phyloP scores from a whole-genome alignment of 305 asterid genomes.

The Fraxinus albicans region DNA sequence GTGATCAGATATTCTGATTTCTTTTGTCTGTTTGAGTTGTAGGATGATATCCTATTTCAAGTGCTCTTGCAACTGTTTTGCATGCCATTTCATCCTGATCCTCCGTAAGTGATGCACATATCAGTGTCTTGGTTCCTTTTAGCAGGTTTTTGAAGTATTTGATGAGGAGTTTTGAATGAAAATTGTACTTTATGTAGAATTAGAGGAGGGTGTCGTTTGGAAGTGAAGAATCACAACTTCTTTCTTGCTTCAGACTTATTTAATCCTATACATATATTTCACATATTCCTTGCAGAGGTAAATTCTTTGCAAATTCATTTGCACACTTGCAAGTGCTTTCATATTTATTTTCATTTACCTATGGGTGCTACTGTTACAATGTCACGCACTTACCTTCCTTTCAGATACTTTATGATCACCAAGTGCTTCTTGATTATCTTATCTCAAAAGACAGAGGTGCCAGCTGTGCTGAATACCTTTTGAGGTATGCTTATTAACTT shows the following conservation, averaged over 20 bases:
- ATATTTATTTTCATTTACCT: background rate
- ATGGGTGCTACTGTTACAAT: background rate
- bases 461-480: constrained; percentile 74
- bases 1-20: constrained; percentile 12
- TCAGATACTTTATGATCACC: constrained; percentile 92
- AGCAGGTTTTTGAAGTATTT: constrained; percentile 15
- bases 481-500: constrained; percentile 50
- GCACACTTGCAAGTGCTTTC: constrained; percentile 7
- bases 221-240: constrained; percentile 29
- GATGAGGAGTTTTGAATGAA: constrained; percentile 13
- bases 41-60: constrained; percentile 89
- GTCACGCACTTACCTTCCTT: constrained; percentile 14
- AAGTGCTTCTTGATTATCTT: constrained; percentile 94
- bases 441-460: constrained; percentile 90
- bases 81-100: constrained; percentile 42
- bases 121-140: constrained; percentile 13
- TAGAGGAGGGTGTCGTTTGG: constrained; percentile 26
- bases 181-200: constrained; percentile 38
- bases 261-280: constrained; percentile 70
- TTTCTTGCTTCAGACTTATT: constrained; percentile 59
- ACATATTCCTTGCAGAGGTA: constrained; percentile 84
- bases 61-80: constrained; percentile 72
- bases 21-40: constrained; percentile 24
- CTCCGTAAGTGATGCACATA: constrained; percentile 42
- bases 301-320: constrained; percentile 16